Conservation (phyloP, 75 land plant species). For the Larix kaempferi region DNA sequence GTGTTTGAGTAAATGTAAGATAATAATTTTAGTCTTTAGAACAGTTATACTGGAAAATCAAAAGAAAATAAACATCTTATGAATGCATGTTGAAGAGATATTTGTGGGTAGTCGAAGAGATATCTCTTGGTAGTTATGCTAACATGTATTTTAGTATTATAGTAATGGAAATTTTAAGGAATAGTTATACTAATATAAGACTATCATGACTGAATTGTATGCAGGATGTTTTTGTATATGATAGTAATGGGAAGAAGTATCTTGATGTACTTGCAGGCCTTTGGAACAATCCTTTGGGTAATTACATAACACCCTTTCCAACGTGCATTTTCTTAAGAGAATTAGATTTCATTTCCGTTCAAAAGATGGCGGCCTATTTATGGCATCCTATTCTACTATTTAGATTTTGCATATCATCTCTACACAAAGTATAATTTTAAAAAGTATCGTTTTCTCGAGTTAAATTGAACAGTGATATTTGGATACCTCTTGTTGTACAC, state of each 20-base stretch:
- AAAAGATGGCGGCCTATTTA: too few relatives aligned
- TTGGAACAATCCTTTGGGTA: conserved; percentile 96
- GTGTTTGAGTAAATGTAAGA: not conserved
- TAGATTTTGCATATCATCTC: too few relatives aligned
- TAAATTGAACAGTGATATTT: too few relatives aligned
- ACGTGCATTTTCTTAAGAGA: too few relatives aligned
- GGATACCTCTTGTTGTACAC: too few relatives aligned
- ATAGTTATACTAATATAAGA: not conserved
- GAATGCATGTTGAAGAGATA: not conserved
- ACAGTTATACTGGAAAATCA: not conserved
- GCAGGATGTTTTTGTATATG: conserved; percentile 92
- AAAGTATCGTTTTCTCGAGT: too few relatives aligned
- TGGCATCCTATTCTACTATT: too few relatives aligned
- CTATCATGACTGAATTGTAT: not conserved
- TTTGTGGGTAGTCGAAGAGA: not conserved
- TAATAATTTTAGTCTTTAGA: not conserved
- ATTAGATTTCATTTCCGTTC: too few relatives aligned
- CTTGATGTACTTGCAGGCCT: conserved; percentile 96
- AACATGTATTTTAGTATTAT: not conserved
- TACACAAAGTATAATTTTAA: too few relatives aligned
- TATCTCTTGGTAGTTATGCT: not conserved
- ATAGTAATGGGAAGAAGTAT: conserved; percentile 85
- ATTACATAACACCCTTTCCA: too few relatives aligned
- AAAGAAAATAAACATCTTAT: not conserved
- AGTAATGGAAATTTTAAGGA: too few relatives aligned